Percentiles rank a stretch among this genome's conserved stretches.
phyloP scores from a whole-genome alignment of 768 basidiomycete species.

The Tulasnella sp. region DNA sequence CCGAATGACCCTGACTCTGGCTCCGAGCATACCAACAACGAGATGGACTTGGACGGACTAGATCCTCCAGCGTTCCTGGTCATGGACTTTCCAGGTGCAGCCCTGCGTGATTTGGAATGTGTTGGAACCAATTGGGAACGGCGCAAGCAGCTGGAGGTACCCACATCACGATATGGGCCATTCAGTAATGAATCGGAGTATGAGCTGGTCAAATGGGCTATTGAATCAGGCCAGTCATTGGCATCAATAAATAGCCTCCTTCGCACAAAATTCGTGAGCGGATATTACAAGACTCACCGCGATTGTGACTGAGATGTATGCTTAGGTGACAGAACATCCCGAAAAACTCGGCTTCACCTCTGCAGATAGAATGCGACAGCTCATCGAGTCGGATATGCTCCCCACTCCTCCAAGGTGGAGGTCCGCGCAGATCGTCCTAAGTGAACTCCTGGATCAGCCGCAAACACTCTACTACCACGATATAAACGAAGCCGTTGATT shows the following conservation, averaged over 20 bases:
- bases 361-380: not conserved
- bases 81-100: too few relatives aligned
- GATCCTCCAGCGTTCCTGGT: too few relatives aligned
- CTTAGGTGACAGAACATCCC: not conserved
- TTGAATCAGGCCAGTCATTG: not conserved
- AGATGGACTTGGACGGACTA: too few relatives aligned
- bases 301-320: not conserved
- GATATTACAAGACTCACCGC: not conserved
- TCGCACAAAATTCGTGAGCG: not conserved
- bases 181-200: not conserved
- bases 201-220: not conserved
- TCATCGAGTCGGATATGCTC: not conserved
- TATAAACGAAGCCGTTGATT: not conserved
- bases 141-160: not conserved
- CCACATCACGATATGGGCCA: not conserved
- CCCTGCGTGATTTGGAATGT: too few relatives aligned
- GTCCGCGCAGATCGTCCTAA: not conserved
- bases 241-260: not conserved
- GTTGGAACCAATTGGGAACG: too few relatives aligned
- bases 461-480: constrained; percentile 10
- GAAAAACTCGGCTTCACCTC: not conserved
- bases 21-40: too few relatives aligned
- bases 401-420: not conserved
- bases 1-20: too few relatives aligned
- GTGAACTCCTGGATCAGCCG: not conserved